Base-by-base conservation (phyloP, 2,329 filamentous ascomycete genomes). In the Mariannaea sp. region DNA sequence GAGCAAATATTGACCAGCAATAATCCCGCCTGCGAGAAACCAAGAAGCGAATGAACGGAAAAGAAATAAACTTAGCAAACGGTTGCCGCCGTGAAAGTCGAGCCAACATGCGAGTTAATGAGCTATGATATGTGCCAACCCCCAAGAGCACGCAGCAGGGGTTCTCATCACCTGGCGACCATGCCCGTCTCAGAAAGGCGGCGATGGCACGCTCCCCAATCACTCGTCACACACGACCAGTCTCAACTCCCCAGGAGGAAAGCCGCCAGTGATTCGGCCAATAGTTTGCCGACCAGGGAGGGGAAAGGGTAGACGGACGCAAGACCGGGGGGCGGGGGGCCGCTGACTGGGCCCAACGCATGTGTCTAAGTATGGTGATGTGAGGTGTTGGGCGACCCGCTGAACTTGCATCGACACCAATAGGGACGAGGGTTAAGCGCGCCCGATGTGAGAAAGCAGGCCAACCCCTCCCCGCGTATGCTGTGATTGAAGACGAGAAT, bases 11-110 rank as follows among this genome's bases (percentile, higher is more conserved):
- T 42, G 47, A 51, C 47, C 47, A 53, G 36, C 43, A 52, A 56
- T 46, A 50, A 30, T 60, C 62, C 64, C 62, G 62, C 62, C 62
- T 64, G 62, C 62, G 60, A 65, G 61, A 56, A 51, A 57, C 60
- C 38, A 59, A 35, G 45, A 22, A 38, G 29, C 8, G 19, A 17
- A 14, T 17, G 29, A 35, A 36, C 13, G 22, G 30, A 42, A 32
- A 5, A 42, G 29, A 14, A 27, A 36, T 33, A 56, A 53, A 58
- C 56, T 19, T 19, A 39, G 12, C 20, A 65, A 62, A 55, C 50
- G 46, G 41, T n/a, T n/a, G 30, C 39, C 39, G 55, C 48, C 49
- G 46, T 46, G 24, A 45, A 16, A 17, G 7, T n/a, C 22, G 36
- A 36, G 48, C 26, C 36, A 30, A 24, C 43, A 13, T 3, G 16